Percentiles rank a stretch among this genome's conserved stretches.
Evolutionary conservation across 331 rosid genomes (phyloP).

Genomic region (Malus hybrid): DNA sequence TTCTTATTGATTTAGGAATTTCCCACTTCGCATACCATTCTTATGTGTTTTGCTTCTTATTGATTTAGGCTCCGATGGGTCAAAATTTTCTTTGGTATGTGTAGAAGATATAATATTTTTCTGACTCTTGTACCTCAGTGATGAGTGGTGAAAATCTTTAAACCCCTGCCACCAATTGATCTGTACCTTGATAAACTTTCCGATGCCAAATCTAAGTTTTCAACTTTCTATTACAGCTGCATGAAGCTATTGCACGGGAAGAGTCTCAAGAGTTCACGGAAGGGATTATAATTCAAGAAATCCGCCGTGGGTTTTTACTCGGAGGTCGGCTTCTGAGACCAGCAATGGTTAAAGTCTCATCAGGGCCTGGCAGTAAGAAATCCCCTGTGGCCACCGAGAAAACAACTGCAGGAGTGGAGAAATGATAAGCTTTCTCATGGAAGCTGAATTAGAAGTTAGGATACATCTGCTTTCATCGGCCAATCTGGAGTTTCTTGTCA

Average conservation of each 20-base stretch:
- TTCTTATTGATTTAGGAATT: too few species aligned
- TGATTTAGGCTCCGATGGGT: not conserved
- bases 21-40: not conserved
- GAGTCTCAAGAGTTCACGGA: conserved; percentile 67
- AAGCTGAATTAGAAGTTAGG: not conserved
- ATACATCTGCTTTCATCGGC: not conserved
- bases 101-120: not conserved
- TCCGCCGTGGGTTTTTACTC: conserved; percentile 71
- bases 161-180: not conserved
- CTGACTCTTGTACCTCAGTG: not conserved
- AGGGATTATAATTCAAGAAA: conserved; percentile 65
- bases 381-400: conserved; percentile 23
- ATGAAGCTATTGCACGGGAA: conserved; percentile 86
- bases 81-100: not conserved
- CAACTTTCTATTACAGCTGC: conserved; percentile 36
- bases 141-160: not conserved
- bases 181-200: not conserved
- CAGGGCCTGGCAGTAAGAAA: conserved; percentile 61
- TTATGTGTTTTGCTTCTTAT: not conserved
- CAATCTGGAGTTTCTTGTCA: not conserved
- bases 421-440: conserved; percentile 22
- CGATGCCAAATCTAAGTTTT: not conserved
- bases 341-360: conserved; percentile 78
- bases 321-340: conserved; percentile 74
- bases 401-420: conserved; percentile 54